phyloP scores from a whole-genome alignment of 2,329 filamentous ascomycete species.

The Bipolaris victoriae region DNA sequence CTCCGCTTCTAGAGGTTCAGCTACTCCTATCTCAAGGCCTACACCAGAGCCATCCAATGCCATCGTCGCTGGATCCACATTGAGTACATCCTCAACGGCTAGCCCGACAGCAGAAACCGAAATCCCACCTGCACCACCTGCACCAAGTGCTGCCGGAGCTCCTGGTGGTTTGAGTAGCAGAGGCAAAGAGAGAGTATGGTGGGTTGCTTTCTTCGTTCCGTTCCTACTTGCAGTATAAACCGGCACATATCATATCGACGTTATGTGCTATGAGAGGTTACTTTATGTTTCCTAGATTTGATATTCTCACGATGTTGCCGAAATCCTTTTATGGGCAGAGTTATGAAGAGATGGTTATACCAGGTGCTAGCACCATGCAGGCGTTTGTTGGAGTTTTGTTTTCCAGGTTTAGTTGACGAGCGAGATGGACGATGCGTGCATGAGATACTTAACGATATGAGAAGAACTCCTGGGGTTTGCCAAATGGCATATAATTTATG shows the following conservation, averaged over 20 bases:
- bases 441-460: neutral
- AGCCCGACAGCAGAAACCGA: slow-evolving; percentile 23
- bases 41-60: slow-evolving; percentile 12
- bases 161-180: slow-evolving; percentile 8
- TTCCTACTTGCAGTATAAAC: slow-evolving; percentile 12
- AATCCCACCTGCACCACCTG: slow-evolving; percentile 40
- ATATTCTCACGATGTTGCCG: neutral
- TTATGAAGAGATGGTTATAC: slow-evolving; percentile 10
- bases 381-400: neutral
- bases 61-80: slow-evolving; percentile 15
- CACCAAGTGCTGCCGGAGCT: slow-evolving; percentile 33
- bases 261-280: neutral
- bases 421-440: neutral
- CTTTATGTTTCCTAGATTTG: slow-evolving; percentile 18
- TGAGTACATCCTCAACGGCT: slow-evolving; percentile 19
- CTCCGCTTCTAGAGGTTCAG: slow-evolving; percentile 12
- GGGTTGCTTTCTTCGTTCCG: slow-evolving; percentile 36
- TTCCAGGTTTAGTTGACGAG: neutral
- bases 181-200: slow-evolving; percentile 40
- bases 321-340: slow-evolving; percentile 1
- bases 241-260: neutral
- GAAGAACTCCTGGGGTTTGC: neutral
- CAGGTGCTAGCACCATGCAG: neutral
- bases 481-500: neutral
- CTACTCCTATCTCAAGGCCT: slow-evolving; percentile 11